Base-by-base conservation (phyloP, 208 protist genomes). In the Kentomonas sorsogonicus region DNA sequence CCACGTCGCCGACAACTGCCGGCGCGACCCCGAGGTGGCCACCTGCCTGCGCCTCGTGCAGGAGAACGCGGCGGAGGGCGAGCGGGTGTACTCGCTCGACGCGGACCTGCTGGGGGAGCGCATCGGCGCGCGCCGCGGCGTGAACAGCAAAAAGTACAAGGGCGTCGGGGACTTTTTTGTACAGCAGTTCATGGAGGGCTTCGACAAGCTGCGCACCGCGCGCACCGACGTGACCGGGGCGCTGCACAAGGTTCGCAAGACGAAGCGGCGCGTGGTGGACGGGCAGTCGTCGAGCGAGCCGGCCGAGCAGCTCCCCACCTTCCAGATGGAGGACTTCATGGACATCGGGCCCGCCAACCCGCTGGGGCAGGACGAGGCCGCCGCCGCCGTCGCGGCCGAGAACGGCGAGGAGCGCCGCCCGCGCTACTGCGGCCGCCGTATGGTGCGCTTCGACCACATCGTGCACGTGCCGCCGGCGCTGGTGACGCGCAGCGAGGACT, bases 341-440 rank as follows among this genome's bases (percentile, higher is more conserved):
- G 33, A 59, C 9, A 33, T 69, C 18, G 60, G 66, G 10, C 45
- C 40, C 13, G 31, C 51, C 9, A 69, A 73, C 39, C 63, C 67
- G 46, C 46, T 70, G 22, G 55, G 38, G 2, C 31, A 53, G 10
- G 47, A 61, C 11, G 44, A 54, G 30, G 48, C 33, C 38, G 64
- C 45, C 3, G 60, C 36, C 23, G 29, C 44, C 16, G 50, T 53
- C 18, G 60, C 6, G 20, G 33, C 38, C 13, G 23, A 29, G 25
- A 22, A 31, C 30, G 46, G 46, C 46, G 46, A 7, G 13, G 11
- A n/a, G 5, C 10, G 16, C 10, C 11, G n/a, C 3, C 39, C 56
- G 5, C 25, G 31, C 50, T 81, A 74, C 63, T 60, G 54, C 53
- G 77, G 74, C 62, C 43, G 45, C 0, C 74, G 69, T 22, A 66